A percentile compares a stretch with the other conserved stretches of the same genome.
phyloP scores from a whole-genome alignment of 371 early-diverging fungal species.

The Mucor lusitanicus region DNA sequence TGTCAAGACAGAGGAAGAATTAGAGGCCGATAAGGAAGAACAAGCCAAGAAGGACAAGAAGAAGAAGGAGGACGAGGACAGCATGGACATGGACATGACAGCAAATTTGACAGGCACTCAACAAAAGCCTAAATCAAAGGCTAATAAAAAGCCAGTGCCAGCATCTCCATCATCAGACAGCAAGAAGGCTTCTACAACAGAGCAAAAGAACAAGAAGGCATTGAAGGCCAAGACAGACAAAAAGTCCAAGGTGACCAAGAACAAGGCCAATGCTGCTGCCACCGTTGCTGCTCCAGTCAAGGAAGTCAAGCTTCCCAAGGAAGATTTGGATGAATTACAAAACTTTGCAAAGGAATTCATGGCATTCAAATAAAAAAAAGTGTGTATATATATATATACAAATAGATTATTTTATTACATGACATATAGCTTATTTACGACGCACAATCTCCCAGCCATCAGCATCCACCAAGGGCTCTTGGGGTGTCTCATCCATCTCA shows the following conservation, averaged over 20 bases:
- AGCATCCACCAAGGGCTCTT: slow-evolving; percentile 47
- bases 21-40: slow-evolving; percentile 37
- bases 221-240: slow-evolving; percentile 14
- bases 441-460: slow-evolving; percentile 58
- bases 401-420: neutral
- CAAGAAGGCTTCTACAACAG: slow-evolving; percentile 2
- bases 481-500: slow-evolving; percentile 44
- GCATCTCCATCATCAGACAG: neutral
- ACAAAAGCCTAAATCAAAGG: slow-evolving; percentile 12
- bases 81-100: slow-evolving; percentile 27
- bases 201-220: slow-evolving; percentile 6
- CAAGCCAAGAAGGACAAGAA: slow-evolving; percentile 28
- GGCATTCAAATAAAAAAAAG: slow-evolving; percentile 18
- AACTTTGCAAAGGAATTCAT: slow-evolving; percentile 29
- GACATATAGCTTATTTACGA: slow-evolving; percentile 17
- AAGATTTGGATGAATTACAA: slow-evolving; percentile 29
- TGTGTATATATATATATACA: neutral
- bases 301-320: slow-evolving; percentile 21
- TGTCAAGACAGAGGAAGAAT: slow-evolving; percentile 40
- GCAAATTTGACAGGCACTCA: slow-evolving; percentile 24
- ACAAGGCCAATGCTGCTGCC: slow-evolving; percentile 7
- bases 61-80: slow-evolving; percentile 33
- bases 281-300: slow-evolving; percentile 3
- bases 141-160: slow-evolving; percentile 1
- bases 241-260: slow-evolving; percentile 13